phyloP scores from a whole-genome alignment of 1,284 basidiomycete genomes.

The Cutaneotrichosporon sp. region DNA sequence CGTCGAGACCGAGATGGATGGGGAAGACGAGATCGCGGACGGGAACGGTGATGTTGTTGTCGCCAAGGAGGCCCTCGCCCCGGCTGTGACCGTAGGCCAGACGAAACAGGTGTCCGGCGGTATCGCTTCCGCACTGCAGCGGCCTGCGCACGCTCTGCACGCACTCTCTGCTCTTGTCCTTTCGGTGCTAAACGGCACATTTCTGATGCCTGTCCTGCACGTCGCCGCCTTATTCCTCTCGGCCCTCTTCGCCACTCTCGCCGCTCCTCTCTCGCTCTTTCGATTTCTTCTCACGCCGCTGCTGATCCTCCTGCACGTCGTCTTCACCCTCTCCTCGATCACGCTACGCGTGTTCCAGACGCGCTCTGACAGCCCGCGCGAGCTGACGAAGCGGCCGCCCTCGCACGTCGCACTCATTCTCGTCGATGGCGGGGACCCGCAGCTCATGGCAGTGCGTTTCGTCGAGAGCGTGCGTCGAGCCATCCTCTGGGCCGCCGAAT shows the following conservation, averaged over 20 bases:
- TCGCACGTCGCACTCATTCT: constrained; percentile 30
- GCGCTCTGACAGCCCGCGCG: constrained; percentile 10
- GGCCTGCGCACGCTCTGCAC: background rate
- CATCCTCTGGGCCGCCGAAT: constrained; percentile 36
- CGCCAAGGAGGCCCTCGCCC: background rate
- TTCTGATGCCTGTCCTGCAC: constrained; percentile 6
- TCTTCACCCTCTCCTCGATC: constrained; percentile 40
- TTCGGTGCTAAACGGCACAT: background rate
- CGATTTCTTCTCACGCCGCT: constrained; percentile 29
- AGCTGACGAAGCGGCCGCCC: constrained; percentile 23
- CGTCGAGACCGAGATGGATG: background rate
- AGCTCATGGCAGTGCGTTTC: constrained; percentile 18
- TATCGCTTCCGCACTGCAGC: background rate
- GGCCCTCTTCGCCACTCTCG: background rate
- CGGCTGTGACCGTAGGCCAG: background rate
- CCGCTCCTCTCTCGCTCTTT: background rate
- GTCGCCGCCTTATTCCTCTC: background rate
- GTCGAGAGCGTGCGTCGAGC: constrained; percentile 33
- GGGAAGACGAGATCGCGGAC: background rate
- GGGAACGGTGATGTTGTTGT: background rate
- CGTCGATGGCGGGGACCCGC: constrained; percentile 15
- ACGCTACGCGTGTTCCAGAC: constrained; percentile 36
- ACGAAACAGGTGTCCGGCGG: background rate
- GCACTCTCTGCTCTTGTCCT: background rate
- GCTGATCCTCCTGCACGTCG: constrained; percentile 36